These are phyloP conservation scores for Annulohypoxylon stygium DNA, from an alignment of 495 filamentous ascomycete genomes.

Conservation along the genomic window DNA sequence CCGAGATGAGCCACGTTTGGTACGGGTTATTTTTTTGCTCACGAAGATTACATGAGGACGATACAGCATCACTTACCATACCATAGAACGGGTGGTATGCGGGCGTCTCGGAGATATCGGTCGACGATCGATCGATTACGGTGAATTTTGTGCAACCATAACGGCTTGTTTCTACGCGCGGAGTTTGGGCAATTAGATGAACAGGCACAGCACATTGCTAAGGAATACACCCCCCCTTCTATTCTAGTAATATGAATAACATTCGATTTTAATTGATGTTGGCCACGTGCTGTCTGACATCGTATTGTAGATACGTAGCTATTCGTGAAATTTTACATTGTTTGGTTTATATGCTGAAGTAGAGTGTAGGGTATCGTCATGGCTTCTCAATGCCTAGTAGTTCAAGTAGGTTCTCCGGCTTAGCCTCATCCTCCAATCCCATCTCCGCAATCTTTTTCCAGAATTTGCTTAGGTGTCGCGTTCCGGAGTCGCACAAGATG, in stretches of 20 bases:
- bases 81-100: constrained; percentile 19
- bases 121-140: constrained; percentile 19
- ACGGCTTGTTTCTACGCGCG: constrained; percentile 31
- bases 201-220: background rate
- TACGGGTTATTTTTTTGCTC: constrained; percentile 24
- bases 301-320: background rate
- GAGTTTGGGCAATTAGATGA: constrained; percentile 23
- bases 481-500: constrained; percentile 90
- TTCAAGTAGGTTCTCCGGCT: constrained; percentile 53
- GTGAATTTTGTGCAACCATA: constrained; percentile 26
- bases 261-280: constrained; percentile 11
- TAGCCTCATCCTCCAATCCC: constrained; percentile 65
- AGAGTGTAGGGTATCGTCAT: constrained; percentile 11
- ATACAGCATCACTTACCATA: constrained; percentile 33
- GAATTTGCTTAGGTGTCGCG: constrained; percentile 92
- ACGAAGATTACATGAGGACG: constrained; percentile 16
- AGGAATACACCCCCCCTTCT: constrained; percentile 17
- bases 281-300: background rate
- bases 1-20: constrained; percentile 10
- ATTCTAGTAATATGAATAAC: constrained; percentile 23
- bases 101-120: constrained; percentile 38
- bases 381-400: constrained; percentile 52
- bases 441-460: constrained; percentile 85
- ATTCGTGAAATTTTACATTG: background rate
- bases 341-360: background rate